A percentile compares a stretch with the other conserved stretches of the same genome.
Conservation (phyloP, 176 grass and related monocot genomes). For the Rhynchospora breviuscula region DNA sequence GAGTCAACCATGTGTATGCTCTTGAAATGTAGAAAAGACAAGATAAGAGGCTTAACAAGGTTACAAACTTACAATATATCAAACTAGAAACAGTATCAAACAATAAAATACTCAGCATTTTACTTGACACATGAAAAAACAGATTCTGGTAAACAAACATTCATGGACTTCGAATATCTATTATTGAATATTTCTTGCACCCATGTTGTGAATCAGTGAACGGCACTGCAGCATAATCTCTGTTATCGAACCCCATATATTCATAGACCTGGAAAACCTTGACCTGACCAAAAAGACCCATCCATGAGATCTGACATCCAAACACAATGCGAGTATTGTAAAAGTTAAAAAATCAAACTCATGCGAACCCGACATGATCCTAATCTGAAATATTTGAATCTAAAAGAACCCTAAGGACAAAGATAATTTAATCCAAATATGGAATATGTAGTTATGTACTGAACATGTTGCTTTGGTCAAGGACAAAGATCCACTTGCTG, state of each 20-base stretch:
- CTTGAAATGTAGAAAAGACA: neutral
- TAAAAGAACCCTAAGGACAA: no score
- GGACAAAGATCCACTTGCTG: no score
- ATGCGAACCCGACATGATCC: no score
- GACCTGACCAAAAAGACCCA: no score
- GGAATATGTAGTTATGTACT: no score
- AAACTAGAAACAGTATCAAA: neutral
- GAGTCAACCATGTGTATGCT: neutral
- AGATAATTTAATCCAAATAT: no score
- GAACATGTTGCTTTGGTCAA: no score
- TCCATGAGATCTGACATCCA: no score
- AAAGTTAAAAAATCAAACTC: no score
- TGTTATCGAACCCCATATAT: neutral
- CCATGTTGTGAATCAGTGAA: neutral
- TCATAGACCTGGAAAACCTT: neutral
- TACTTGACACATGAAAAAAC: neutral
- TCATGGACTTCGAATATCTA: neutral
- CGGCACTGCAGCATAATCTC: neutral
- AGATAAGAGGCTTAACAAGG: neutral
- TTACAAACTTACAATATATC: neutral
- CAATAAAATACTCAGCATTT: neutral
- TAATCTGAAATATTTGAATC: no score
- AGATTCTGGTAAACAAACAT: neutral
- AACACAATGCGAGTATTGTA: no score
- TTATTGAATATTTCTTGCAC: no score